These are phyloP conservation scores for Ziziphus jujuba DNA, from an alignment of 306 rosid species.

Conservation along the genomic window DNA sequence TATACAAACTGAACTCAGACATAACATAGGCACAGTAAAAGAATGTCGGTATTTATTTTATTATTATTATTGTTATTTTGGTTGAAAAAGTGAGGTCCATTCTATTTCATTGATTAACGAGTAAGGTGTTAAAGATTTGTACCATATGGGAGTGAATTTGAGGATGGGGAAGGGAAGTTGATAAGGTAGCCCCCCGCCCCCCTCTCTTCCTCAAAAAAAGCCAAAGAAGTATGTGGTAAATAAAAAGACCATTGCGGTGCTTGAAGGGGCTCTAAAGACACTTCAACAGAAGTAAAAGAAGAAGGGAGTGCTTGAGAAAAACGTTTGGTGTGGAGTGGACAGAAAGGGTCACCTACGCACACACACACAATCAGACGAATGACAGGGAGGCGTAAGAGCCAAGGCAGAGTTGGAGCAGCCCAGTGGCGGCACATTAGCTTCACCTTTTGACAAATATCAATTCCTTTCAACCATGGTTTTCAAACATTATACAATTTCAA, in stretches of 20 bases:
- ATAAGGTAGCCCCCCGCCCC: slow-evolving; percentile 6
- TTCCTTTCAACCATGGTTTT: slow-evolving; percentile 25
- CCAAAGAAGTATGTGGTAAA: neutral
- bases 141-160: neutral
- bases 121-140: too few species aligned
- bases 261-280: neutral
- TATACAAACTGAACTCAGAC: neutral
- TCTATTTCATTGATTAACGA: too few species aligned
- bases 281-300: too few species aligned
- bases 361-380: neutral
- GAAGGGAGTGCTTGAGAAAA: slow-evolving; percentile 16
- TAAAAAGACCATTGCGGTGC: neutral
- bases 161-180: slow-evolving; percentile 7
- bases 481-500: slow-evolving; percentile 10
- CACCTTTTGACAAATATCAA: slow-evolving; percentile 37
- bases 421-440: slow-evolving; percentile 31
- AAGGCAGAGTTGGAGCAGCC: slow-evolving; percentile 23
- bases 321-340: slow-evolving; percentile 37
- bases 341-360: slow-evolving; percentile 13
- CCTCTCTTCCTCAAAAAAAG: too few species aligned
- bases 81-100: too few species aligned
- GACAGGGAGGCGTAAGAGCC: slow-evolving; percentile 28
- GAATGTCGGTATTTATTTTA: neutral
- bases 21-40: neutral
- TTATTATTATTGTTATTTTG: neutral